Base-by-base conservation (phyloP, 1,284 basidiomycete genomes). In the Heterobasidion parviporum region DNA sequence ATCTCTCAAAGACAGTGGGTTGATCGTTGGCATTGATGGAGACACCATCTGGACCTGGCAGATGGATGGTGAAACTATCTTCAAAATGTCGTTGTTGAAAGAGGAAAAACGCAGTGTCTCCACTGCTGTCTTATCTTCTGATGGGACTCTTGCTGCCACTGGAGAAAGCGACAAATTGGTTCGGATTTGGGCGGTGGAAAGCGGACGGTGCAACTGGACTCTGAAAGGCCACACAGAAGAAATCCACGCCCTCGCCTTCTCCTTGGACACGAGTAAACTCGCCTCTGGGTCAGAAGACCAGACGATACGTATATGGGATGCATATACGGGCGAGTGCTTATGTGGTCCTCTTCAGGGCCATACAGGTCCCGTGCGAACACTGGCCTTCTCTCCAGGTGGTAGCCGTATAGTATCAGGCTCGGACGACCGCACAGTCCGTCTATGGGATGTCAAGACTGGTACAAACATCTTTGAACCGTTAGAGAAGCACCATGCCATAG, bases 371-470 rank as follows among this genome's bases (percentile, higher is more conserved):
- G 50, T 52, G 7, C 15, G n/a, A 12, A 50, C 64, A 10, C 54
- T 64, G 6, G 59, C 59, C 8, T 64, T 61, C 50, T 62, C 65
- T 18, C 55, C 59, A 10, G 59, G 63, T 47, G 61, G 63, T 12
- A 45, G n/a, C n/a, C 41, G 50, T 36, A 57, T 61, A 38, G 63
- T 57, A 10, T 64, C 62, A 20, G 65, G 61, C 2, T 67, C 65
- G 8, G 54, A 57, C 6, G 65, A 67, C 57, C 53, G 41, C 20
- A 61, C 61, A 7, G 53, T 67, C 35, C 56, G 62, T 33, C 53
- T 68, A 38, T 68, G 67, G 67, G 55, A 61, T 51, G 55, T 56
- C 12, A 41, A 51, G 18, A 58, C 57, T 15, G 54, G 38, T 41
- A n/a, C 41, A 10, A 14, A 33, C 43, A 44, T 48, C 34, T 33